Evolutionary conservation across 2,329 filamentous ascomycete genomes (phyloP).

Genomic region (Aspergillus pseudoterreus): DNA sequence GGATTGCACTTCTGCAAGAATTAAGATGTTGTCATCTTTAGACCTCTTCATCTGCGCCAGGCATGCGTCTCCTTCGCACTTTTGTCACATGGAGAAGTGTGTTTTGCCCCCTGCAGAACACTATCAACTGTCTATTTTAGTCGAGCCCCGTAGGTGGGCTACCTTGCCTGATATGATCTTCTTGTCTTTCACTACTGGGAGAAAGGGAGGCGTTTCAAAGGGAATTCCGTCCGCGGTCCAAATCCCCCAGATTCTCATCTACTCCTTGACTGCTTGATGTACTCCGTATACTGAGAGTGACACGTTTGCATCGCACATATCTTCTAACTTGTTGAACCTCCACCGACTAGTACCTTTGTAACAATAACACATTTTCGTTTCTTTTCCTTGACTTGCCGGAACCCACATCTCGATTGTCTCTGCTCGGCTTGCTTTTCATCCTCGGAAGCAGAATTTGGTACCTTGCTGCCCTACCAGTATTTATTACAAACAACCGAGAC

Average conservation of each 20-base stretch:
- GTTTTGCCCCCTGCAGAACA: constrained; percentile 8
- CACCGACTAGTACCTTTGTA: constrained; percentile 8
- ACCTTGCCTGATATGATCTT: too few species aligned
- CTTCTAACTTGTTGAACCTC: constrained; percentile 12
- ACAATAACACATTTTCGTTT: not conserved
- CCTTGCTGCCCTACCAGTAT: not conserved
- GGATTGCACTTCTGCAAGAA: not conserved
- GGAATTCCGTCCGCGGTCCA: not conserved
- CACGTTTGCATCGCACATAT: constrained; percentile 14
- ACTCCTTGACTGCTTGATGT: constrained; percentile 13
- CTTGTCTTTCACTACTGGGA: not conserved
- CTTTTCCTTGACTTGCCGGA: not conserved
- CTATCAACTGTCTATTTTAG: not conserved
- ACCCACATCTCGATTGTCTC: not conserved
- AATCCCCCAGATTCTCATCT: constrained; percentile 5
- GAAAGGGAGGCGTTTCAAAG: not conserved
- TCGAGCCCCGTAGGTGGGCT: too few species aligned
- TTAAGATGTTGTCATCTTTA: not conserved
- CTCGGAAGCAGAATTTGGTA: not conserved
- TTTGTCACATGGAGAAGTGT: not conserved
- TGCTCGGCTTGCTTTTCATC: not conserved
- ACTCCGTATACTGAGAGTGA: constrained; percentile 12
- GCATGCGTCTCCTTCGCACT: not conserved
- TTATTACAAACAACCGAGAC: too few species aligned
- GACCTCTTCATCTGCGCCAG: not conserved